These are phyloP conservation scores for Coemansia sp. DNA, from an alignment of 192 early-diverging fungal genomes.

Conservation along the genomic window DNA sequence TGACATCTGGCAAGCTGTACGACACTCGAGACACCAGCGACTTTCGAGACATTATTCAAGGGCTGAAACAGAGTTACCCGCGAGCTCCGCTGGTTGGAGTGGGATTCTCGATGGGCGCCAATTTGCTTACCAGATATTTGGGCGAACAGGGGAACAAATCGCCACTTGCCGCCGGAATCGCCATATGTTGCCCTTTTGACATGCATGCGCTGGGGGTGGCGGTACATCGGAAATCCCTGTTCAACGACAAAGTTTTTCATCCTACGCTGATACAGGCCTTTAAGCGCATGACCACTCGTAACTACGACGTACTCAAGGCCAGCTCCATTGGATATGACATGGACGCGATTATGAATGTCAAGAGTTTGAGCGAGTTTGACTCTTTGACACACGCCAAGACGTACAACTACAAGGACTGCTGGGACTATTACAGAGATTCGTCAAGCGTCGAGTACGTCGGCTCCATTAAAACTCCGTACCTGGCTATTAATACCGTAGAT, in stretches of 20 bases:
- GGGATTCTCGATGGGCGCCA: slow-evolving; percentile 5
- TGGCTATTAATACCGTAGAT: slow-evolving; percentile 74
- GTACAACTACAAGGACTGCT: slow-evolving; percentile 71
- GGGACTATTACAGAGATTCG: slow-evolving; percentile 69
- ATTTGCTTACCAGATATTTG: slow-evolving; percentile 9
- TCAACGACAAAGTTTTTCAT: slow-evolving; percentile 42
- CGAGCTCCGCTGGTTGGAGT: neutral
- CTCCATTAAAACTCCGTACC: slow-evolving; percentile 65
- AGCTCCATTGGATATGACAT: slow-evolving; percentile 35
- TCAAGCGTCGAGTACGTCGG: slow-evolving; percentile 53
- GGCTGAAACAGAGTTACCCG: neutral
- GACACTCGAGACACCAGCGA: neutral
- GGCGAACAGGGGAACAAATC: neutral
- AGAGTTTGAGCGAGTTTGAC: slow-evolving; percentile 74
- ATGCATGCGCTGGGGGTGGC: slow-evolving; percentile 48
- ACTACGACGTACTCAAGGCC: slow-evolving; percentile 41
- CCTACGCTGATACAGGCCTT: slow-evolving; percentile 47
- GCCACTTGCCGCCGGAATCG: neutral
- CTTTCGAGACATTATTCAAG: neutral
- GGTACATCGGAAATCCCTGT: slow-evolving; percentile 29
- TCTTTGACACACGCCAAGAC: slow-evolving; percentile 60
- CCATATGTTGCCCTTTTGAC: slow-evolving; percentile 77
- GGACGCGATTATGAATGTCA: slow-evolving; percentile 52
- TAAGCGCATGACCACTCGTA: slow-evolving; percentile 29
- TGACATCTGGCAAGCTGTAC: slow-evolving; percentile 4